Conservation (phyloP, 768 basidiomycete species). For the Lepiota venenata region DNA sequence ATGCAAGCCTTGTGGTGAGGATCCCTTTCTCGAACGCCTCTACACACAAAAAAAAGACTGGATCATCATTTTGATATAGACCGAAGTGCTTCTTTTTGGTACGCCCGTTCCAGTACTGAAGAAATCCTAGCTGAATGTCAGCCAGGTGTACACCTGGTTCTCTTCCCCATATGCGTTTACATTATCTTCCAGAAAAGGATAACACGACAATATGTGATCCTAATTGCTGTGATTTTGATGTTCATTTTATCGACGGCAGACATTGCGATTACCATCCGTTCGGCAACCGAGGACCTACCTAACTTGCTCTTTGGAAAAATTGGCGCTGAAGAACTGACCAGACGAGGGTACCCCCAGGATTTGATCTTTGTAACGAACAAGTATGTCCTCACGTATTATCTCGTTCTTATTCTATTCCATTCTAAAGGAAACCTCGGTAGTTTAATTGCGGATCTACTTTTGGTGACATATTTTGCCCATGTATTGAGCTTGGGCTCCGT, state of each 20-base stretch:
- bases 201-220: conserved; percentile 9
- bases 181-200: conserved; percentile 13
- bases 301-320: not conserved
- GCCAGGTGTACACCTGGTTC: conserved; percentile 27
- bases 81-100: no score
- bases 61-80: no score
- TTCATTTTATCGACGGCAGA: conserved; percentile 13
- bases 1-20: no score
- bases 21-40: no score
- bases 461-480: not conserved
- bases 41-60: no score
- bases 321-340: not conserved
- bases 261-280: conserved; percentile 1
- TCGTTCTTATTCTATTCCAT: no score
- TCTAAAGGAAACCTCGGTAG: not conserved
- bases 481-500: not conserved
- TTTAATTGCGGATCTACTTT: conserved; percentile 11
- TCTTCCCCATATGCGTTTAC: conserved; percentile 24
- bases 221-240: conserved; percentile 9
- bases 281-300: not conserved
- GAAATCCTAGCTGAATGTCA: no score
- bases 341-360: conserved; percentile 8
- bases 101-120: no score
- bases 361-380: conserved; percentile 12
- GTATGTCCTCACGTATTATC: not conserved